Evolutionary conservation across 768 basidiomycete species (phyloP), one percentile per base, ranked within the genome.

Genomic region (Exsudoporus frostii): DNA sequence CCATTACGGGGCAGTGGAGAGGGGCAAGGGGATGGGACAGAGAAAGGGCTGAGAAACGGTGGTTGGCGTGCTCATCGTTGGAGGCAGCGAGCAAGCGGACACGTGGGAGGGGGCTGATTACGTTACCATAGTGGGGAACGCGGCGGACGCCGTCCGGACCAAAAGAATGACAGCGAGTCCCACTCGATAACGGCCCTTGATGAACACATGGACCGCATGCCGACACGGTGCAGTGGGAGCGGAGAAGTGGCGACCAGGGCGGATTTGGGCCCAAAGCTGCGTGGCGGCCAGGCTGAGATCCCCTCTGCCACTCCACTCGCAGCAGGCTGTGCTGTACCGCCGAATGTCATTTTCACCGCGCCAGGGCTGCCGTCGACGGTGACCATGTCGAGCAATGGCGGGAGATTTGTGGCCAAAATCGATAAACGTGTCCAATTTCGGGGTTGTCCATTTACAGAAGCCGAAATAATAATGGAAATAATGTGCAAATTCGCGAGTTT

Each of bases 81-180:
- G 20, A 17, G 63, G 46, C 64, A 36, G 48, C 32, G 64, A 65
- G 60, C 32, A 45, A 22, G 27, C 22, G n/a, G 15, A 45, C 44
- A 45, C 44, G 44, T 46, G 30, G 32, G 2, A 29, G 19, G 43
- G 48, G 29, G 19, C 15, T 52, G 51, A 53, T 67, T 67, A 67
- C 46, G 56, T 65, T 50, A 67, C 15, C 20, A 20, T 15, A 1
- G 17, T 50, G 48, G 40, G 19, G 49, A 50, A 38, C 41, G 54
- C 51, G 51, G 60, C 48, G 57, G 58, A 54, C 50, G 51, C 63
- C 62, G 63, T 65, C 41, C 54, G 54, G 58, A 60, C 57, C 58
- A 60, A 60, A 56, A 41, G 5, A 19, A 22, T 32, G 22, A 59
- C 60, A 63, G 50, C 53, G 50, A 34, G 25, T 33, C 59, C 59